Percentiles rank a stretch among this genome's conserved stretches.
These are phyloP conservation scores for Apiospora phragmitis DNA, from an alignment of 2,329 filamentous ascomycete genomes.

Conservation along the genomic window DNA sequence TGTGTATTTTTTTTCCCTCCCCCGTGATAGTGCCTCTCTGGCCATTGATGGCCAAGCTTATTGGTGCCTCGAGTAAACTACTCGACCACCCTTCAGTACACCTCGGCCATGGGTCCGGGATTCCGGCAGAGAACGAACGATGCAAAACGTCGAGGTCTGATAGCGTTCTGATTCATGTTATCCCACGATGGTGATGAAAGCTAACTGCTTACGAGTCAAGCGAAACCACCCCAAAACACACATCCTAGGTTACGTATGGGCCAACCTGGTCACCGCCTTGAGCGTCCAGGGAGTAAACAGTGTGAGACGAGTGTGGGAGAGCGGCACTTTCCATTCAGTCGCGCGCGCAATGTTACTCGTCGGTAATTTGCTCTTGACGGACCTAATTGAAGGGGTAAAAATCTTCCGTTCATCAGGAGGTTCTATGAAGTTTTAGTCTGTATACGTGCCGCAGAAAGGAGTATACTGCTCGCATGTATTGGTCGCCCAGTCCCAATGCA, in stretches of 20 bases:
- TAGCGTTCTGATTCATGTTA: constrained; percentile 13
- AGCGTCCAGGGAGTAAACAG: background rate
- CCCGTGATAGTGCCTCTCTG: background rate
- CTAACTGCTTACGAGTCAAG: constrained; percentile 23
- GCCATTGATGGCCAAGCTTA: background rate
- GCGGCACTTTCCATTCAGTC: background rate
- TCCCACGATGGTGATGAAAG: background rate
- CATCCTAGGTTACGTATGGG: background rate
- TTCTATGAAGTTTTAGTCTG: background rate
- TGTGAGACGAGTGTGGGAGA: background rate
- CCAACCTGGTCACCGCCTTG: constrained; percentile 1
- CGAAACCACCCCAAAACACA: constrained; percentile 22
- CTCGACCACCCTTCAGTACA: background rate
- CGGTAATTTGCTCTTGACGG: constrained; percentile 1
- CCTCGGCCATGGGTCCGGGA: background rate
- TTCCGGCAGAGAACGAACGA: constrained; percentile 9
- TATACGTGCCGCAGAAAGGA: background rate
- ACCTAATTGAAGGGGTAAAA: background rate
- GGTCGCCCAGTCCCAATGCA: background rate
- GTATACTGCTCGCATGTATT: background rate
- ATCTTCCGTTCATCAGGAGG: constrained; percentile 7
- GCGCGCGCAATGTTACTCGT: background rate
- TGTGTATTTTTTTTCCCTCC: background rate
- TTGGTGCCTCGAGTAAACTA: constrained; percentile 6
- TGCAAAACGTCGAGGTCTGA: constrained; percentile 13